Conservation (phyloP, 1,139 yeast genomes). For the Suhomyces bokatorum region DNA sequence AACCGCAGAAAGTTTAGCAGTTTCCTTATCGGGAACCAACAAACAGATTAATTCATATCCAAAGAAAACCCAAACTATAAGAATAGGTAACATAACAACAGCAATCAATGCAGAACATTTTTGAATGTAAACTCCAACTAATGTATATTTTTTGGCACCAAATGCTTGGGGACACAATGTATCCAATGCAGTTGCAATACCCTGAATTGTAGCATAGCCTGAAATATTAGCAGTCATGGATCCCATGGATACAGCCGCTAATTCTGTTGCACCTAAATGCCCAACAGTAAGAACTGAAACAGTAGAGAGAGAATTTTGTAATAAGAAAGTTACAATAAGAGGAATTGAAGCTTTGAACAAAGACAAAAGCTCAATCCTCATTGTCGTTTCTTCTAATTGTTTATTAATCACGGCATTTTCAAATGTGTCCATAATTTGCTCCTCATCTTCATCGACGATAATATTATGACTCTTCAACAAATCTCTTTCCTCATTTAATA, state of each 20-base stretch:
- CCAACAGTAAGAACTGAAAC: constrained; percentile 62
- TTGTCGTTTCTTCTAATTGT: constrained; percentile 28
- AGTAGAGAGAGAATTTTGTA: constrained; percentile 57
- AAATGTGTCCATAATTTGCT: constrained; percentile 32
- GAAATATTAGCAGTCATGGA: constrained; percentile 62
- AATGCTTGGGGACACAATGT: constrained; percentile 75
- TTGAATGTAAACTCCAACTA: constrained; percentile 56
- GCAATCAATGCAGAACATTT: constrained; percentile 55
- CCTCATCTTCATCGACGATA: constrained; percentile 27
- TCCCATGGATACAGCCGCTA: constrained; percentile 64
- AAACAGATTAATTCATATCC: constrained; percentile 41
- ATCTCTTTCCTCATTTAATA: constrained; percentile 39
- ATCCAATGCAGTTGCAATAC: constrained; percentile 77
- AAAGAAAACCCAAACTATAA: constrained; percentile 50
- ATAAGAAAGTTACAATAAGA: constrained; percentile 51
- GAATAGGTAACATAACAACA: constrained; percentile 50
- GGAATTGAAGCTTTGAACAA: constrained; percentile 51
- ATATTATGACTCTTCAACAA: constrained; percentile 35
- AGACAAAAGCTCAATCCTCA: constrained; percentile 39
- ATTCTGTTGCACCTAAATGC: constrained; percentile 56
- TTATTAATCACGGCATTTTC: constrained; percentile 37
- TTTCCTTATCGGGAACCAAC: constrained; percentile 45
- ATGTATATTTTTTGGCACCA: constrained; percentile 53
- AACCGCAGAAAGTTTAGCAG: constrained; percentile 54
- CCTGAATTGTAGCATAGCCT: constrained; percentile 59